Conservation (phyloP, 2,329 filamentous ascomycete species). For the Alternaria hordeiaustralica region DNA sequence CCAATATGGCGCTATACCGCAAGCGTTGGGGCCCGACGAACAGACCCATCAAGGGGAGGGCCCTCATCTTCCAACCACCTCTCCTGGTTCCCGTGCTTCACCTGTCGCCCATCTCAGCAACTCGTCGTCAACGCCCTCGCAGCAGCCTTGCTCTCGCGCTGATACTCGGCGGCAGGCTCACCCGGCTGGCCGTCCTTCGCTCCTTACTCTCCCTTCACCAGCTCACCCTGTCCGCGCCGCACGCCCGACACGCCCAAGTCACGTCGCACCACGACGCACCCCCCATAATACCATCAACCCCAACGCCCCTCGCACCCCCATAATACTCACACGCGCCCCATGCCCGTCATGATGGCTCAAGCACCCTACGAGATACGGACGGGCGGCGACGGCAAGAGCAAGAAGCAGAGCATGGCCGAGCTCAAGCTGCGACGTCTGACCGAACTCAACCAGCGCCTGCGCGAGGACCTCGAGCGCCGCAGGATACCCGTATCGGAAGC, state of each 20-base stretch:
- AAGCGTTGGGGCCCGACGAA: conserved; percentile 11
- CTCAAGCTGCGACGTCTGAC: conserved; percentile 95
- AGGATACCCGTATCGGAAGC: conserved; percentile 96
- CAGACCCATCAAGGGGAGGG: conserved; percentile 19
- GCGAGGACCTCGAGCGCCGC: conserved; percentile 94
- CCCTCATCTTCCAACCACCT: conserved; percentile 28
- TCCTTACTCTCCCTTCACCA: conserved; percentile 40
- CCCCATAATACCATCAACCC: conserved; percentile 14
- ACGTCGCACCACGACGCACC: conserved; percentile 30
- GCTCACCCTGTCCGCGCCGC: conserved; percentile 31
- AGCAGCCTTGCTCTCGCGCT: conserved; percentile 32
- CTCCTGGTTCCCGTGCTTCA: conserved; percentile 18
- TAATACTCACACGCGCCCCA: conserved; percentile 24
- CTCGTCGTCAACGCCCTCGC: conserved; percentile 30
- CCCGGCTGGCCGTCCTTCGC: conserved; percentile 41
- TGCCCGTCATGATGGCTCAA: conserved; percentile 60
- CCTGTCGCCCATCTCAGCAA: conserved; percentile 29
- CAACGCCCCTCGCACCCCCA: conserved; percentile 3
- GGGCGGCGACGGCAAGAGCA: conserved; percentile 76
- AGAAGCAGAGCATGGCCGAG: conserved; percentile 99
- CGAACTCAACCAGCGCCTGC: conserved; percentile 93
- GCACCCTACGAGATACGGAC: conserved; percentile 70
- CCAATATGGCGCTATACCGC: conserved; percentile 15
- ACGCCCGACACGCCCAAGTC: conserved; percentile 28
- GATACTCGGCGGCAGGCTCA: conserved; percentile 32